Evolutionary conservation across 192 early-diverging fungal species (phyloP).

Genomic region (Coemansia sp.): DNA sequence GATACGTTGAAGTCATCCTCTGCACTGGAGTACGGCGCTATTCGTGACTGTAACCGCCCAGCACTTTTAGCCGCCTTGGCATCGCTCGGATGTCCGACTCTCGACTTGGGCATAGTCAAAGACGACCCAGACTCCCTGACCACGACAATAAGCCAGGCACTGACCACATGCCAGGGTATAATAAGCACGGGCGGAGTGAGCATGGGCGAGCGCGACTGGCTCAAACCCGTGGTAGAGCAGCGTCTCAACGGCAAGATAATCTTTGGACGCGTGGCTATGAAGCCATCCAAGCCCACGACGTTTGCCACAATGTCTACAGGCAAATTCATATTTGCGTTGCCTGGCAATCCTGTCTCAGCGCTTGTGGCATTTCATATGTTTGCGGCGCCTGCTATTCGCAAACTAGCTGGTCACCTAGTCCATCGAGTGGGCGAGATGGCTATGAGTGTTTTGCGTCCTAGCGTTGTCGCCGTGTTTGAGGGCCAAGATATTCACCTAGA

Average conservation of each 20-base stretch:
- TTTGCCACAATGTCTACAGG: constrained; percentile 73
- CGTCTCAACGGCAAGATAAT: constrained; percentile 75
- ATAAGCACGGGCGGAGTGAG: constrained; percentile 95
- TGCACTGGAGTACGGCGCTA: constrained; percentile 56
- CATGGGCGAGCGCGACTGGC: constrained; percentile 96
- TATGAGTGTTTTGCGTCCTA: constrained; percentile 58
- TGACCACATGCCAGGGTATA: constrained; percentile 71
- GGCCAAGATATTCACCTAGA: constrained; percentile 58
- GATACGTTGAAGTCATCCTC: constrained; percentile 42
- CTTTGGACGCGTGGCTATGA: constrained; percentile 91
- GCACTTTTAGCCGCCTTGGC: constrained; percentile 68
- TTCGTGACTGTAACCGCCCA: constrained; percentile 90
- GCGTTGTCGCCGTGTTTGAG: constrained; percentile 72
- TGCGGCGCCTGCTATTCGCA: constrained; percentile 82
- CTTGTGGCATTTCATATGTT: constrained; percentile 89
- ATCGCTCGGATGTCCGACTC: constrained; percentile 63
- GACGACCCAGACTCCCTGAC: constrained; percentile 71
- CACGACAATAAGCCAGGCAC: constrained; percentile 44
- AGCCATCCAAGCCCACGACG: constrained; percentile 95
- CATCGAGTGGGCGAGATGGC: constrained; percentile 19
- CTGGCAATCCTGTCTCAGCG: constrained; percentile 95
- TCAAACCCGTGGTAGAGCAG: constrained; percentile 86
- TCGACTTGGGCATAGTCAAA: constrained; percentile 74
- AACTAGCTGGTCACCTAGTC: constrained; percentile 68
- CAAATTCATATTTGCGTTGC: constrained; percentile 79